Conservation (phyloP, 2,329 filamentous ascomycete genomes). For the Fusarium verrucosum region DNA sequence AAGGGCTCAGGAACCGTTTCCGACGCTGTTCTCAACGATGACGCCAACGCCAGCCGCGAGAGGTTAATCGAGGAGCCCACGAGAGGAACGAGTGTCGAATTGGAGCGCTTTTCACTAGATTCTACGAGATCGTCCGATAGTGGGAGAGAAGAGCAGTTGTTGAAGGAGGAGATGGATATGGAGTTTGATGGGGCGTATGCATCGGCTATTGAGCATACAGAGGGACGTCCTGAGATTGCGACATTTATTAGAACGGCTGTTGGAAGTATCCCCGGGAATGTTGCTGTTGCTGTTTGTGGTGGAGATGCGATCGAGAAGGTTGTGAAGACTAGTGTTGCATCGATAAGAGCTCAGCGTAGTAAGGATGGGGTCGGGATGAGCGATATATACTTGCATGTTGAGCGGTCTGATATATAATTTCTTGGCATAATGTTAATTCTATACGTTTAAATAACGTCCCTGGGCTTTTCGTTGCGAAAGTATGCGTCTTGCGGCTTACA, state of each 20-base stretch:
- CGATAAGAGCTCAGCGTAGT: constrained; percentile 16
- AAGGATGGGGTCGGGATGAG: constrained; percentile 18
- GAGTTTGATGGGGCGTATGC: constrained; percentile 26
- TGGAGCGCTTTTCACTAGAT: constrained; percentile 40
- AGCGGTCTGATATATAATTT: constrained; percentile 34
- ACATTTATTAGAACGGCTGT: constrained; percentile 30
- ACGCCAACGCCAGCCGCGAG: constrained; percentile 35
- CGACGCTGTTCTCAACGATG: constrained; percentile 2
- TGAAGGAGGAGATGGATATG: constrained; percentile 41
- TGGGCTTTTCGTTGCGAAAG: neutral
- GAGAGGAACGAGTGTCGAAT: constrained; percentile 27
- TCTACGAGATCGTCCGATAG: constrained; percentile 28
- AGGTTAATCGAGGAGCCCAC: constrained; percentile 30
- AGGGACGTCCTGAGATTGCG: constrained; percentile 40
- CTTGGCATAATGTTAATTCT: constrained; percentile 3
- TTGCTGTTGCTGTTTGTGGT: constrained; percentile 40
- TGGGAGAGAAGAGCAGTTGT: constrained; percentile 31
- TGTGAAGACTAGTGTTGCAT: constrained; percentile 29
- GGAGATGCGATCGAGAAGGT: constrained; percentile 34
- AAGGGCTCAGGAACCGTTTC: constrained; percentile 1
- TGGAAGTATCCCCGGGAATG: constrained; percentile 25
- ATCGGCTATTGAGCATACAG: constrained; percentile 30
- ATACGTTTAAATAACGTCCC: neutral
- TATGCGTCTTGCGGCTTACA: too few relatives aligned
- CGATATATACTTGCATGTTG: constrained; percentile 37